A percentile compares a stretch with the other conserved stretches of the same genome.
Evolutionary conservation across 2,329 filamentous ascomycete species (phyloP).

Genomic region (Grosmannia serpens): DNA sequence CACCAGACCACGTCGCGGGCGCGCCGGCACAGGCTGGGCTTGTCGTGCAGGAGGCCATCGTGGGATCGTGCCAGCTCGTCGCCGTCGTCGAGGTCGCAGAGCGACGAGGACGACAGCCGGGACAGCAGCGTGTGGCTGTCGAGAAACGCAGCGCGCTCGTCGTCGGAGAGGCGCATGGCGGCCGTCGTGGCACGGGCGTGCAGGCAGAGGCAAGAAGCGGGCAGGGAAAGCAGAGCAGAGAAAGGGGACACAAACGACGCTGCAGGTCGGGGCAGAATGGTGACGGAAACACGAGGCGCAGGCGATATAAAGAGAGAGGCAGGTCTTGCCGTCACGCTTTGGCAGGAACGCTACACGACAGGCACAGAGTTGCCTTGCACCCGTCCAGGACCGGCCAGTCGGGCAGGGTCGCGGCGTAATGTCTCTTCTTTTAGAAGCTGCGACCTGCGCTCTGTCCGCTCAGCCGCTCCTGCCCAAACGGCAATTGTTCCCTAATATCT

Average conservation of each 20-base stretch:
- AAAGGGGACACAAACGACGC: no score
- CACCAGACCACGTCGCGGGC: background rate
- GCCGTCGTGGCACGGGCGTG: background rate
- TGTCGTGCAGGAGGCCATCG: background rate
- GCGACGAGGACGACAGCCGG: background rate
- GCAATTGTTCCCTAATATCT: background rate
- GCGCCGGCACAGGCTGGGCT: background rate
- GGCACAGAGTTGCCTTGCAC: background rate
- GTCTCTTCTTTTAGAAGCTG: background rate
- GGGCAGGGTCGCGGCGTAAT: background rate
- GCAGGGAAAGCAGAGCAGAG: background rate
- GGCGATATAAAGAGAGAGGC: background rate
- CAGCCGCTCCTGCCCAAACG: background rate
- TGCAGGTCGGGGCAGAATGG: background rate
- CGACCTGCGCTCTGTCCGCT: background rate
- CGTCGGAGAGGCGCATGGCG: background rate
- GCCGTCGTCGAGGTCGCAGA: background rate
- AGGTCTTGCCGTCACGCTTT: background rate
- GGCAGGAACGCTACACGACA: background rate
- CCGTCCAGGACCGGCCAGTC: background rate
- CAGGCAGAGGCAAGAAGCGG: background rate
- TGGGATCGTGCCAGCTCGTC: background rate
- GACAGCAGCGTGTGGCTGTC: background rate
- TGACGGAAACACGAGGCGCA: background rate
- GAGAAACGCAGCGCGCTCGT: slow-evolving; percentile 5